Conservation (phyloP, 1,284 basidiomycete genomes). For the Cronartium ribicola region DNA sequence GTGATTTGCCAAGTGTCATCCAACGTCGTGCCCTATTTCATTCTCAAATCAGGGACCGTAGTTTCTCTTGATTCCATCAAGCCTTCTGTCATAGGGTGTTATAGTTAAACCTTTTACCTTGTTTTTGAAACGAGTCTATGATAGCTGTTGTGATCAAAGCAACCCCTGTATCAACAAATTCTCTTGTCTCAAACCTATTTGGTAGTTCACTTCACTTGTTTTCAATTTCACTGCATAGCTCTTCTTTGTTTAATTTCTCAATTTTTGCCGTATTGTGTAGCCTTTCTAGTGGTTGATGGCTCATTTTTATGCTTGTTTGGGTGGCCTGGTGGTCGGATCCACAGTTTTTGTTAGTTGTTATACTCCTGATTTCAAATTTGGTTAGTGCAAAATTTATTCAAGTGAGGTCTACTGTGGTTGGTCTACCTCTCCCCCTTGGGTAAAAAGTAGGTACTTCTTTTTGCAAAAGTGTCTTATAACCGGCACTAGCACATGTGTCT, state of each 20-base stretch:
- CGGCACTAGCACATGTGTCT: background rate
- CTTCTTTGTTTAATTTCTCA: background rate
- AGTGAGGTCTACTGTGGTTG: background rate
- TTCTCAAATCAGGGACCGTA: background rate
- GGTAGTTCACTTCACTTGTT: background rate
- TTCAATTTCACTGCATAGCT: background rate
- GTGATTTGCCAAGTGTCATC: constrained; percentile 2
- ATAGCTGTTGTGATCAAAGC: background rate
- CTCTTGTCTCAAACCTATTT: background rate
- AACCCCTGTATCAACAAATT: background rate
- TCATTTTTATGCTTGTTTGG: too few species aligned
- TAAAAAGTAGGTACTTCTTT: background rate
- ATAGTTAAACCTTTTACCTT: background rate
- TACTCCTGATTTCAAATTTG: background rate
- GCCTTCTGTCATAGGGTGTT: background rate
- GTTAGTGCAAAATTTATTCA: background rate
- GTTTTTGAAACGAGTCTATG: background rate
- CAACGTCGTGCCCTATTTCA: background rate
- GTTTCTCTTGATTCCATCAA: constrained; percentile 3
- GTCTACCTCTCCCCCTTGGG: background rate
- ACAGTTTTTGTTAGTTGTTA: background rate
- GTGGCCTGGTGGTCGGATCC: background rate
- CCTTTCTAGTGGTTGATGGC: background rate
- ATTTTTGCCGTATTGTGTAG: background rate
- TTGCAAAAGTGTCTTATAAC: background rate